Base-by-base conservation (phyloP, 2,329 filamentous ascomycete species). In the Periconia sp. region DNA sequence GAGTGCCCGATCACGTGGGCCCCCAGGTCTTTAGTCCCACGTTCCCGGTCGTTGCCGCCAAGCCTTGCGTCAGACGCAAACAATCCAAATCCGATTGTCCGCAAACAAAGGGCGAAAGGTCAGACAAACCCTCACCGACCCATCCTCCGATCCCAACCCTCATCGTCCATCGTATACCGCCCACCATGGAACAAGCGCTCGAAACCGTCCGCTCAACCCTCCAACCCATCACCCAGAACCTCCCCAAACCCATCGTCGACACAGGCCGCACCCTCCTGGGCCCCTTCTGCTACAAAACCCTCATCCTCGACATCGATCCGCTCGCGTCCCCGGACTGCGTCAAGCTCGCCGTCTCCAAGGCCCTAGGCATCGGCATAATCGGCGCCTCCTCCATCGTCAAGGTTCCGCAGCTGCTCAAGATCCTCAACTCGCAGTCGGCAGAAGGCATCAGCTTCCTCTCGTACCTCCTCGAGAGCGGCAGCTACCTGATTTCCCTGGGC, bases 361-460 rank as follows among this genome's bases (percentile, higher is more conserved):
- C 81, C 3, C 85, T 99, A 12, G 92, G 94, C 43, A 86, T 97
- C 58, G 94, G 86, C 69, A 99, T 99, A 73, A 91, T 99, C 66
- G 87, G 82, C 56, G 90, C 91, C 39, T 92, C 88, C 19, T 86
- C 89, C 40, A 84, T 97, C 60, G 92, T 99, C 77, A 99, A 99
- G 77, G 85, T 99, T 18, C 94, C 94, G 0, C 94, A 99, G 78
- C 92, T 99, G 67, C 72, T 96, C 70, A 99, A 99, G 78, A 85
- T 99, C 37, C 73, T 94, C 63, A 79, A 80, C 64, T 91, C 89
- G 34, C 82, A 85, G 62, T 96, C 90, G 36, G 85, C 91, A 19
- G 82, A 84, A 31, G 94, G 94, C 58, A 82, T 99, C 49, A 90
- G 85, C 35, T 95, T 97, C 74, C 81, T 95, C 31, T 88, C 89